Evolutionary conservation across 805 yeast genomes (phyloP), one percentile per base, ranked within the genome.

Genomic region (Yamadazyma paraphyllophila): DNA sequence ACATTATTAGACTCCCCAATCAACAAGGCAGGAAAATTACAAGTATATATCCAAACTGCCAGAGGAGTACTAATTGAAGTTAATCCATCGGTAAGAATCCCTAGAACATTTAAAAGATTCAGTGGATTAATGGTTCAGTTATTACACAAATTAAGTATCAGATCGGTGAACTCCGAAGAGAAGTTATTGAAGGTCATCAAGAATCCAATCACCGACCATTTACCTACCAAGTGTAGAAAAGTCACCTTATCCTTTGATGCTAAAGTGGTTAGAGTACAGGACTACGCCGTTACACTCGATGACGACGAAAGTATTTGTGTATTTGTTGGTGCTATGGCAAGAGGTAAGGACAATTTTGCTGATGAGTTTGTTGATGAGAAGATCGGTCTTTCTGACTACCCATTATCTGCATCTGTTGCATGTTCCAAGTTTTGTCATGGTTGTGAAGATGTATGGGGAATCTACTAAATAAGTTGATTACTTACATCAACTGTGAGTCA

Each of bases 401-500:
- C 99, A 43, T 77, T 94, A 51, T 87, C 96, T 44, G 99, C 99
- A 2, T 90, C 97, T 10, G 97, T 94, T 46, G 98, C 99, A 4
- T 94, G 98, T 67, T 87, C 96, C 53, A 94, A 94, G 69, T 90
- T 94, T 73, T 92, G 98, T 66, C 98, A 94, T 62, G 99, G 99
- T 41, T 89, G 96, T 61, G 99, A 94, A 72, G 99, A 94, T 67
- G 96, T 96, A 24, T 94, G 99, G 98, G 83, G 82, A 38, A 91
- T 94, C 58, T 66, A 71, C 61, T 67, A 58, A 49, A 9, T 13
- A 29, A 29, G 12, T 29, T 24, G 25, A 17, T 16, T 33, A 14
- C 15, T 24, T 7, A 33, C 36, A 33, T 33, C 36, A 17, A 26
- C 36, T 14, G 24, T 16, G 17, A 14, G 39, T 24, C 24, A 16